A percentile compares a stretch with the other conserved stretches of the same genome.
Evolutionary conservation across 169 alveolate genomes (phyloP).

Genomic region (Eimeria brunetti): DNA sequence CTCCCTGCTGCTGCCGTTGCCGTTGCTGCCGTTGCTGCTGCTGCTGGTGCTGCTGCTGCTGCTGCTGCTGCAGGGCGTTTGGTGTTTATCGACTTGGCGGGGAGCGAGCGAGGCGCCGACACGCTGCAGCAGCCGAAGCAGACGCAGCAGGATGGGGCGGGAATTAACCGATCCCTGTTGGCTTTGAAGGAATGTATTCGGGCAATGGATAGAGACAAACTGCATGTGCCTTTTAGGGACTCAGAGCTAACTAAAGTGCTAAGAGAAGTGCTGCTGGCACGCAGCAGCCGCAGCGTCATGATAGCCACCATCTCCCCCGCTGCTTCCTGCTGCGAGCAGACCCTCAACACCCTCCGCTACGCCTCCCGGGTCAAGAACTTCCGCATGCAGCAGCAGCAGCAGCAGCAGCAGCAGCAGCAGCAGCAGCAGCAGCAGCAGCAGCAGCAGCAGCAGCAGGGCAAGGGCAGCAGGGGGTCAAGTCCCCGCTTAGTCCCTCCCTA

Average conservation of each 20-base stretch:
- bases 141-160: slow-evolving; percentile 99
- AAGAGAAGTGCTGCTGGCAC: slow-evolving; percentile 97
- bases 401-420: slow-evolving; percentile 28
- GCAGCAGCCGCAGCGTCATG: slow-evolving; percentile 98
- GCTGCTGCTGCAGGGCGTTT: slow-evolving; percentile 90
- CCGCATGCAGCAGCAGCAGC: slow-evolving; percentile 45
- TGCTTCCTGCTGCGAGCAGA: slow-evolving; percentile 97
- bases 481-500: not conserved
- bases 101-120: slow-evolving; percentile 99
- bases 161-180: slow-evolving; percentile 98
- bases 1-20: not conserved
- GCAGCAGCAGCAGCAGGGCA: not conserved
- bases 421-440: slow-evolving; percentile 25
- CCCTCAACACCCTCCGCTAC: slow-evolving; percentile 96
- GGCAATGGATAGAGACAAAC: slow-evolving; percentile 98
- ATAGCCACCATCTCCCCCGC: slow-evolving; percentile 99
- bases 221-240: slow-evolving; percentile 99
- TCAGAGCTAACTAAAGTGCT: slow-evolving; percentile 97
- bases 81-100: slow-evolving; percentile 99
- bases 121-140: slow-evolving; percentile 96
- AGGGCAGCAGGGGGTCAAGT: not conserved
- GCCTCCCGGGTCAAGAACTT: slow-evolving; percentile 85
- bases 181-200: slow-evolving; percentile 99
- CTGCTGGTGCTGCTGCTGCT: slow-evolving; percentile 18
- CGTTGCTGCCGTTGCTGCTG: not conserved